Percentiles rank a stretch among this genome's conserved stretches.
Conservation (phyloP, 2,329 filamentous ascomycete species). For the Penicillium sp. region DNA sequence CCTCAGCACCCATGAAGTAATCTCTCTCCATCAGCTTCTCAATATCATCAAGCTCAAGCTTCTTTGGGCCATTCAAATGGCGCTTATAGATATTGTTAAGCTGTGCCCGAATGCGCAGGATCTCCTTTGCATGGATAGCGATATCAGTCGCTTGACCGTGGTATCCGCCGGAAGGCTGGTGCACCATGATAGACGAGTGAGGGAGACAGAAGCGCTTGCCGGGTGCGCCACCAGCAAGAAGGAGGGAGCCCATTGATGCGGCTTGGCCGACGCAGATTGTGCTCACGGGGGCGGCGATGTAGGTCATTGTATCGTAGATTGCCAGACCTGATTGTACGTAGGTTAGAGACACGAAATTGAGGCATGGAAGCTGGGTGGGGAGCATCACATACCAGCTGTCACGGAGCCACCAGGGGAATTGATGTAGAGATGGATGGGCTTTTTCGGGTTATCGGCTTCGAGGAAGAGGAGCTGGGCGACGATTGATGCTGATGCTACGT, state of each 20-base stretch:
- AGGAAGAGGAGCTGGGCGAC: conserved; percentile 97
- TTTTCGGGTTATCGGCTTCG: conserved; percentile 92
- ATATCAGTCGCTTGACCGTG: conserved; percentile 74
- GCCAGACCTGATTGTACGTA: conserved; percentile 54
- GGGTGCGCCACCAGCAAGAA: conserved; percentile 80
- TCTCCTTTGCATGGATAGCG: conserved; percentile 95
- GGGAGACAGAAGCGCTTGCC: conserved; percentile 86
- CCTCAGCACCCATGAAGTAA: conserved; percentile 85
- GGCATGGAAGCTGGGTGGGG: background rate
- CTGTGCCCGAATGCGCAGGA: conserved; percentile 78
- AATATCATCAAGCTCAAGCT: conserved; percentile 73
- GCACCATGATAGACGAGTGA: conserved; percentile 95
- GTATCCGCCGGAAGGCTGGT: conserved; percentile 83
- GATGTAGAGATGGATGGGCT: conserved; percentile 96
- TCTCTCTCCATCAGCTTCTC: conserved; percentile 96
- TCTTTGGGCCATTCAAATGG: conserved; percentile 71
- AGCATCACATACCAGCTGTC: conserved; percentile 61
- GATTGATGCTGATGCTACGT: conserved; percentile 86
- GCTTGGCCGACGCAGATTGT: conserved; percentile 95
- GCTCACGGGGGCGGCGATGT: conserved; percentile 88
- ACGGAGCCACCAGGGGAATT: conserved; percentile 94
- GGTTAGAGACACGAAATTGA: background rate
- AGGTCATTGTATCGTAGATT: conserved; percentile 99
- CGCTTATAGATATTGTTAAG: conserved; percentile 86
- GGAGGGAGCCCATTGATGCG: conserved; percentile 88